These are phyloP conservation scores for Funneliformis mosseae DNA, from an alignment of 192 early-diverging fungal species.

Conservation along the genomic window DNA sequence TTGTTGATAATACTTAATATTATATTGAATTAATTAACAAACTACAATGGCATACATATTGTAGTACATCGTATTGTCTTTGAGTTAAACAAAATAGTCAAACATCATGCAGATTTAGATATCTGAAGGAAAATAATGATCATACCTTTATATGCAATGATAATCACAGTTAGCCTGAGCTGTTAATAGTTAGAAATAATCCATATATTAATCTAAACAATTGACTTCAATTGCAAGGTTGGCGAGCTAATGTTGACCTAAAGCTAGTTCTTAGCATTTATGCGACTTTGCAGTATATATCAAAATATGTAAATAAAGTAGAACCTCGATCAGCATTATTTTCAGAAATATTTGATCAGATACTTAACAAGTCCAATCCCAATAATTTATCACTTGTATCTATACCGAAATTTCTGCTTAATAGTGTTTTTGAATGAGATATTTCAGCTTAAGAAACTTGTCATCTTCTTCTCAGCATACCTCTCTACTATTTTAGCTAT, in stretches of 20 bases:
- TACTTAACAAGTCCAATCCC: too few relatives aligned
- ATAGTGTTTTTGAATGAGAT: not conserved
- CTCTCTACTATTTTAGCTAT: not conserved
- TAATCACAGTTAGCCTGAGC: not conserved
- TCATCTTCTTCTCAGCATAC: constrained; percentile 11
- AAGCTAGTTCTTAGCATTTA: not conserved
- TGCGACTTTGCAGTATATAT: not conserved
- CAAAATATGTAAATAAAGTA: too few relatives aligned
- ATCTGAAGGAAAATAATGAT: not conserved
- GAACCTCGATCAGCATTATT: too few relatives aligned
- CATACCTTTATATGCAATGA: not conserved
- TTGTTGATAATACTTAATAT: too few relatives aligned
- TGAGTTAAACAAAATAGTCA: not conserved
- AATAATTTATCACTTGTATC: not conserved
- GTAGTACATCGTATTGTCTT: too few relatives aligned
- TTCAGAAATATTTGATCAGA: too few relatives aligned
- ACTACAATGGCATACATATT: too few relatives aligned
- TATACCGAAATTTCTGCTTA: not conserved
- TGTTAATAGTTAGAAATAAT: constrained; percentile 4
- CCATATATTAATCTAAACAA: not conserved
- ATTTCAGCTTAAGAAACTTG: constrained; percentile 12
- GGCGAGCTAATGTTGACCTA: constrained; percentile 4
- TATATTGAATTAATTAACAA: too few relatives aligned
- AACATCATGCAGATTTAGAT: not conserved
- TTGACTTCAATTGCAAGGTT: too few relatives aligned